Evolutionary conservation across 1,284 basidiomycete species (phyloP), one percentile per base, ranked within the genome.

Genomic region (Quambalaria eucalypti): DNA sequence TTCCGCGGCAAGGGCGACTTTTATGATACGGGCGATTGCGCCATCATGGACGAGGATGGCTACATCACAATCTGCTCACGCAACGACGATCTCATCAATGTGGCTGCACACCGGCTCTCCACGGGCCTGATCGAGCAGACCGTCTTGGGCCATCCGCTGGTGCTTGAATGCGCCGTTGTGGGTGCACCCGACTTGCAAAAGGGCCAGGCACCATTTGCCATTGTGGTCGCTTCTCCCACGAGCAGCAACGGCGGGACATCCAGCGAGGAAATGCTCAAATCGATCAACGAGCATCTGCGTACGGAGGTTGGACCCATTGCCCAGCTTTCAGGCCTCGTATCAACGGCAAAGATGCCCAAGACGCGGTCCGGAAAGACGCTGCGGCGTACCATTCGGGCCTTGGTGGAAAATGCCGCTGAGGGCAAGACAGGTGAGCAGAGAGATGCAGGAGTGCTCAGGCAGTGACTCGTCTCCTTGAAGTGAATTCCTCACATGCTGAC

Each of bases 21-120:
- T 63, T 73, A 71, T 53, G 71, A 71, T 33, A 73, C 71, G 14
- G 71, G 71, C 12, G 71, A 73, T 47, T 62, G 66, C 28, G 71
- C 65, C 23, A 51, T 65, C 30, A 60, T 66, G 28, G 68, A 73
- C 48, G 53, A 57, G 1, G 61, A 73, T 21, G 71, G 71, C n/a
- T 73, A 72, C 57, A 53, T 71, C 12, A 66, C 62, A 19, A 66
- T 73, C 55, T 55, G 71, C 12, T 63, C 66, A 0, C 57, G 71
- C 10, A 56, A 58, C 7, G 71, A 73, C 57, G 71, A 73, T 53
- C 59, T 69, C 31, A 65, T 64, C 59, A 67, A 72, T 28, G 69
- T 71, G 40, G 61, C 67, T 6, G 71, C 66, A 4, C 71, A 73
- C 29, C 62, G 71, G 5, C 59, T 73, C 14, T 62, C 65, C 25